phyloP scores from a whole-genome alignment of 139 green algal genomes.

The Chlorella sorokiniana region DNA sequence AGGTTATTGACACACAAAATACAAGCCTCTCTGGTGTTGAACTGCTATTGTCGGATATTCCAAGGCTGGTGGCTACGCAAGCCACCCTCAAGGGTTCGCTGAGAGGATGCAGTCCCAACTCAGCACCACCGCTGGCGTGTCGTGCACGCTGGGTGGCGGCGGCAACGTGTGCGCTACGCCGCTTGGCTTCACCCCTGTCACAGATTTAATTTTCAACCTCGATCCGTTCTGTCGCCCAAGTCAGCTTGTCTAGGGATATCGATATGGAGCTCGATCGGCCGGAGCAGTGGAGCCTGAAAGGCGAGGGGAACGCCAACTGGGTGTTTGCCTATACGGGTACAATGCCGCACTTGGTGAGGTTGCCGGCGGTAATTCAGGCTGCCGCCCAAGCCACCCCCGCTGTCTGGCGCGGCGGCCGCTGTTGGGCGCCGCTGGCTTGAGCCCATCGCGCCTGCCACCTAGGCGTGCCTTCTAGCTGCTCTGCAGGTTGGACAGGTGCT shows the following conservation, averaged over 20 bases:
- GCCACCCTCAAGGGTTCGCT: too few species aligned
- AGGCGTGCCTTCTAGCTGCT: background rate
- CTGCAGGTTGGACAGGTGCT: slow-evolving; percentile 34
- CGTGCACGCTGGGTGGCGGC: too few species aligned
- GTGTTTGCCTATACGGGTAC: slow-evolving; percentile 45
- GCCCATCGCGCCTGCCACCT: background rate
- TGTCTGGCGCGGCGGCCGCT: background rate
- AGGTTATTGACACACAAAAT: too few species aligned
- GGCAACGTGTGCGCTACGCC: too few species aligned
- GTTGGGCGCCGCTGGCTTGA: background rate
- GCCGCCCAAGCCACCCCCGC: background rate
- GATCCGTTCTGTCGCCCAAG: background rate
- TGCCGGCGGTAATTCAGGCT: background rate
- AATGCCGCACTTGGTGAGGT: slow-evolving; percentile 27
- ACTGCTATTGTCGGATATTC: too few species aligned
- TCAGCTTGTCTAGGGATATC: too few species aligned
- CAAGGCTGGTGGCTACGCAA: too few species aligned
- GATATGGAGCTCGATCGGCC: slow-evolving; percentile 6
- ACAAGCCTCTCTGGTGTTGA: too few species aligned
- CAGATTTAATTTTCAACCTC: too few species aligned
- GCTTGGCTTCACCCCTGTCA: too few species aligned
- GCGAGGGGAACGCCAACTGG: slow-evolving; percentile 59
- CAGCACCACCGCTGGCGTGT: too few species aligned
- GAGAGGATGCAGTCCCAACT: too few species aligned
- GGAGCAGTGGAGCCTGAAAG: slow-evolving; percentile 44